Base-by-base conservation (phyloP, 2,329 filamentous ascomycete genomes). In the Stagonosporopsis cucurbitacearum region DNA sequence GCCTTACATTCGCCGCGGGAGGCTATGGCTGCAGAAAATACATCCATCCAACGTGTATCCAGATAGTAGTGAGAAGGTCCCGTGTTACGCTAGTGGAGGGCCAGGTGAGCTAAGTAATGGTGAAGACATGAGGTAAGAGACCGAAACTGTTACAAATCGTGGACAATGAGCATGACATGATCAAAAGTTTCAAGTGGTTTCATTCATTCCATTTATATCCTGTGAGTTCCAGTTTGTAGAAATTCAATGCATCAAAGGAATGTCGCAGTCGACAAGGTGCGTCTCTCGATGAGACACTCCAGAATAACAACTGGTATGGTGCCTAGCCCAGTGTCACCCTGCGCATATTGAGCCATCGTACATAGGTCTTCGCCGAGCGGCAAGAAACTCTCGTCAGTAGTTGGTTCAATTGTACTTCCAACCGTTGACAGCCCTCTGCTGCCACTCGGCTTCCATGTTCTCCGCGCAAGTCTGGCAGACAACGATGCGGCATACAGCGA, bases 401-500 rank as follows among this genome's bases (percentile, higher is more conserved):
- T 28, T n/a, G 19, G 13, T 5, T 43, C 32, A 43, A 36, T 48
- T 37, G n/a, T 49, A 45, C 37, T 54, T 58, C 62, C 61, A 60
- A 1, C 47, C 49, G 12, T 17, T 52, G 13, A 55, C 26, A 23
- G 57, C 58, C 12, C 62, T 54, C 13, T 54, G 36, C 51, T 58
- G 40, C 59, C 59, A 59, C 49, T 65, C 63, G 2, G n/a, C 23
- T 43, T 66, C 50, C 65, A 66, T 63, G 6, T 57, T 47, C 37
- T 54, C 51, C 3, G 66, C 62, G 35, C 66, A 69, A 3, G 26
- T 35, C 47, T 46, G 56, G 32, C 67, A 70, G 2, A 67, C 58
- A 6, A 35, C 54, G 41, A 63, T 52, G 8, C 54, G 50, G 48
- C 67, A 70, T 2, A 61, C 60, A 3, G 54, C 46, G 19, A 67